Base-by-base conservation (phyloP, 106 monocot genomes). In the Platanthera zijinensis region DNA sequence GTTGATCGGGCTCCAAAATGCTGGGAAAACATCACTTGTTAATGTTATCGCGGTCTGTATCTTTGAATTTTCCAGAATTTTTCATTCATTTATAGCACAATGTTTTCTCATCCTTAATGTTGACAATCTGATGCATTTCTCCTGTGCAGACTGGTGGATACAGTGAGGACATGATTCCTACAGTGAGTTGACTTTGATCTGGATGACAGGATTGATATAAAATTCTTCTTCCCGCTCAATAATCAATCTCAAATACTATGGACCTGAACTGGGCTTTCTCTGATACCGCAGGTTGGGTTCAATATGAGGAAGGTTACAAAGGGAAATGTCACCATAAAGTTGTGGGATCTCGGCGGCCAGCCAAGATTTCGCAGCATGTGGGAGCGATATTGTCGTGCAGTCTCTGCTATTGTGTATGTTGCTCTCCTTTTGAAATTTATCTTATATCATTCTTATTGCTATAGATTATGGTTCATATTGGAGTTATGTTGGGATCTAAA, bases 301-400 rank as follows among this genome's bases (percentile, higher is more conserved):
- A 95, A 95, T 82, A 96, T 96, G 96, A 93, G 89, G 80, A 96
- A 96, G 82, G 90, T 96, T 4, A 91, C 87, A 17, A 93, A 93
- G 79, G 96, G 96, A 69, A 93, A 93, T 83, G 93, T 96, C 10
- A 96, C 96, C 10, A 93, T 96, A 81, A 96, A 96, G 84, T 74
- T 96, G 68, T 96, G 96, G 96, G 96, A 96, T 91, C 89, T 96
- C 81, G 96, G 96, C 52, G 96, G 96, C 59, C 96, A 96, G 68
- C 93, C 93, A 14, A 87, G 96, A 75, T 96, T 96, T 64, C 90
- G 96, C 8, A 96, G 96, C 73, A 96, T 96, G 96, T 96, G 96
- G 96, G 96, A 96, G 84, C 83, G 96, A 83, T 96, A 96, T 76
- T 96, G 96, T 74, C 87, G 96, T 80, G 81, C 90, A 46, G 96